These are phyloP conservation scores for Aspergillus vadensis DNA, from an alignment of 2,329 filamentous ascomycete genomes.

Conservation along the genomic window DNA sequence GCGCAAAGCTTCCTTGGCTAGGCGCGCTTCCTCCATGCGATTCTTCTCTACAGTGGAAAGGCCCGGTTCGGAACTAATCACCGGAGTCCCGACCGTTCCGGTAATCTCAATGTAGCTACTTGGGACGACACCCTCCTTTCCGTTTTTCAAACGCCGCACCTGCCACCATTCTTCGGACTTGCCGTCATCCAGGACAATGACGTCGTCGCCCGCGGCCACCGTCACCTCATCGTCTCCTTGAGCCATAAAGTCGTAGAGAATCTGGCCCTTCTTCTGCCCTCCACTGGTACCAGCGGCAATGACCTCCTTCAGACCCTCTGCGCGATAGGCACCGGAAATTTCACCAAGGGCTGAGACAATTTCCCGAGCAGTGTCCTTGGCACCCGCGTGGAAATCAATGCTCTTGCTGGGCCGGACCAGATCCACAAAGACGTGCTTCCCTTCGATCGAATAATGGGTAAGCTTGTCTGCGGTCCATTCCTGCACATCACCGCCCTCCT, in stretches of 20 bases:
- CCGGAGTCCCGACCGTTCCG: conserved; percentile 61
- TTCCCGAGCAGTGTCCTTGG: conserved; percentile 93
- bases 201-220: conserved; percentile 85
- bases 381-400: conserved; percentile 93
- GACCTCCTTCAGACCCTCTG: conserved; percentile 80
- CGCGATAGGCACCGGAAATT: conserved; percentile 79
- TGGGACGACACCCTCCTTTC: conserved; percentile 92
- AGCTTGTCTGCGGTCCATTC: conserved; percentile 95
- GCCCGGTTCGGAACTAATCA: conserved; percentile 60
- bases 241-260: conserved; percentile 95
- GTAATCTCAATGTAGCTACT: conserved; percentile 94
- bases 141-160: conserved; percentile 84
- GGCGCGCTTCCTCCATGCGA: conserved; percentile 74
- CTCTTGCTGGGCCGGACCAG: conserved; percentile 90
- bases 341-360: conserved; percentile 88
- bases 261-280: conserved; percentile 75
- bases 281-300: conserved; percentile 73
- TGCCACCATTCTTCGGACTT: conserved; percentile 99
- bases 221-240: conserved; percentile 97
- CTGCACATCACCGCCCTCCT: conserved; percentile 78
- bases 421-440: conserved; percentile 96
- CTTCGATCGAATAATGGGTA: conserved; percentile 96
- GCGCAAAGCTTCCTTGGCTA: conserved; percentile 77
- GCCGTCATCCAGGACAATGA: conserved; percentile 81
- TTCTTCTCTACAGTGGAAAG: conserved; percentile 76